Conservation (phyloP, 2,329 filamentous ascomycete genomes). For the Chaetomiaceae sp. region DNA sequence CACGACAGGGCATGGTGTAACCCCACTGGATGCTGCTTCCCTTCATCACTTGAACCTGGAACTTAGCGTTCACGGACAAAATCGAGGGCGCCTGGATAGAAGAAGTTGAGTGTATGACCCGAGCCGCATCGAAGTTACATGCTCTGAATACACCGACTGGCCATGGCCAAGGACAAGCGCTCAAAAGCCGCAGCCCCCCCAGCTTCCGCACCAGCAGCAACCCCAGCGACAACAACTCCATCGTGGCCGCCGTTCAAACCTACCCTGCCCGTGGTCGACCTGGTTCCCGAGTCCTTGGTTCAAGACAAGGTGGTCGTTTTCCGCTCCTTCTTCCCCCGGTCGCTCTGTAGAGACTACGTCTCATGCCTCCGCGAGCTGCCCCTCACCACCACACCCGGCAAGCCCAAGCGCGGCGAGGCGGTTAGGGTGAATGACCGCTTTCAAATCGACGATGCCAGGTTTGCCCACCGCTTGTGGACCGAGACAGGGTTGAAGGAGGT, state of each 20-base stretch:
- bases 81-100: no score
- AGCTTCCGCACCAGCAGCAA: neutral
- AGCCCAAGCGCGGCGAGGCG: conserved; percentile 73
- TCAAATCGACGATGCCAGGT: conserved; percentile 68
- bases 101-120: no score
- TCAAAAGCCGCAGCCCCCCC: conserved; percentile 9
- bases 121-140: no score
- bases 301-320: conserved; percentile 65
- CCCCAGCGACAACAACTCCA: neutral
- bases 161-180: conserved; percentile 24
- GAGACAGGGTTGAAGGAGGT: conserved; percentile 67
- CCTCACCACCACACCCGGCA: conserved; percentile 69
- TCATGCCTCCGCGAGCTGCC: conserved; percentile 64
- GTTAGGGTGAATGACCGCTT: conserved; percentile 85
- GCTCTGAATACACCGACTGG: no score
- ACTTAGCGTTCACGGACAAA: no score
- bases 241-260: conserved; percentile 50
- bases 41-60: no score
- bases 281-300: conserved; percentile 51
- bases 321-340: conserved; percentile 66
- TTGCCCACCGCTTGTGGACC: conserved; percentile 71
- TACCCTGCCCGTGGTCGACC: conserved; percentile 57
- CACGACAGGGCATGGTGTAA: no score
- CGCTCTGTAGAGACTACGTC: conserved; percentile 69
- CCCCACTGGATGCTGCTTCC: no score